Percentiles rank a stretch among this genome's conserved stretches.
Evolutionary conservation across 2,329 filamentous ascomycete genomes (phyloP).

Genomic region (Microthyrium microscopicum): DNA sequence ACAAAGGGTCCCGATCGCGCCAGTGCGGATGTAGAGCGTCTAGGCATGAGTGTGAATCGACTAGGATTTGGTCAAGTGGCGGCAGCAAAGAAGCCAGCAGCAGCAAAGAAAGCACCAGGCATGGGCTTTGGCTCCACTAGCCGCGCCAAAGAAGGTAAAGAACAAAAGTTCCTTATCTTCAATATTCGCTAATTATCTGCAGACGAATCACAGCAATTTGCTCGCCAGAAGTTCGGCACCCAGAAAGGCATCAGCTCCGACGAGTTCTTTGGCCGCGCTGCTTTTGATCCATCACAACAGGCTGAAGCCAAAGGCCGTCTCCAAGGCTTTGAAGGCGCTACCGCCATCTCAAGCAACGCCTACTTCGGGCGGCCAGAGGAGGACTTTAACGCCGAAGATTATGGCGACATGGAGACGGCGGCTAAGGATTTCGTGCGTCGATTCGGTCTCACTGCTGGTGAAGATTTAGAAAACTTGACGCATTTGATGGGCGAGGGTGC

Average conservation of each 20-base stretch:
- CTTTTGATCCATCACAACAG: slow-evolving; percentile 64
- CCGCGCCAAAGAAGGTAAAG: too few relatives aligned
- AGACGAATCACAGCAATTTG: slow-evolving; percentile 67
- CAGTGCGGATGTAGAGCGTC: slow-evolving; percentile 65
- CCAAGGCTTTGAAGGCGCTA: slow-evolving; percentile 83
- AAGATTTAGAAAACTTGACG: slow-evolving; percentile 84
- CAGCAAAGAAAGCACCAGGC: slow-evolving; percentile 49
- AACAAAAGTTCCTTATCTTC: too few relatives aligned
- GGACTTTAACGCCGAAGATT: slow-evolving; percentile 54
- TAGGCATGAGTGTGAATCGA: slow-evolving; percentile 76
- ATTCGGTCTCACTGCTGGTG: slow-evolving; percentile 88
- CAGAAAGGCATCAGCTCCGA: slow-evolving; percentile 97
- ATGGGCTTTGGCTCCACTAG: slow-evolving; percentile 78
- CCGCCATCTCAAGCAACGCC: slow-evolving; percentile 84
- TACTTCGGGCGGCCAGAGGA: slow-evolving; percentile 94
- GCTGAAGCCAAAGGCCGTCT: slow-evolving; percentile 75
- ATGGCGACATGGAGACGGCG: slow-evolving; percentile 80
- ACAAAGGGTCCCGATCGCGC: slow-evolving; percentile 33
- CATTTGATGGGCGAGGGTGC: slow-evolving; percentile 75
- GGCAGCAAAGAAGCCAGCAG: slow-evolving; percentile 41
- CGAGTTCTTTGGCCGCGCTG: slow-evolving; percentile 89
- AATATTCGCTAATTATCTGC: slow-evolving; percentile 8
- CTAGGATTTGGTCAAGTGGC: slow-evolving; percentile 81
- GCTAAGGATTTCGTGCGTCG: slow-evolving; percentile 92
- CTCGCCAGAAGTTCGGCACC: slow-evolving; percentile 70